A percentile compares a stretch with the other conserved stretches of the same genome.
Conservation (phyloP, 2,329 filamentous ascomycete genomes). For the Diaporthe caulivora region DNA sequence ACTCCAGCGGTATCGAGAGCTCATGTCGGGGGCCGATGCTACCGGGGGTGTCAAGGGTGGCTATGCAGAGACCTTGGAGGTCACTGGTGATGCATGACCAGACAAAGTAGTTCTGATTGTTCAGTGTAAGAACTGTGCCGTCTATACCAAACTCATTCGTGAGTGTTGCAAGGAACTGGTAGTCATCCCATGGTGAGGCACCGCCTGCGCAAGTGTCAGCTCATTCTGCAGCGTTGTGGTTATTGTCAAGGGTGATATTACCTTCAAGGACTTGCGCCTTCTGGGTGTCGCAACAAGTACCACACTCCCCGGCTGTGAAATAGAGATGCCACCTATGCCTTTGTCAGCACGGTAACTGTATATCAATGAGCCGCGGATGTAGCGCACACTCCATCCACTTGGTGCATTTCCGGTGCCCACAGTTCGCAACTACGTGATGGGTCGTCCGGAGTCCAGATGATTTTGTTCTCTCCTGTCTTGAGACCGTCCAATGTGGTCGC, state of each 20-base stretch:
- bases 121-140: constrained; percentile 17
- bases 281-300: constrained; percentile 28
- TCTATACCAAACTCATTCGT: constrained; percentile 25
- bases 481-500: constrained; percentile 13
- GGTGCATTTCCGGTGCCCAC: constrained; percentile 41
- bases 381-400: constrained; percentile 37
- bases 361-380: rapidly evolving
- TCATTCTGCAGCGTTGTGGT: neutral
- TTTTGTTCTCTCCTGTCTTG: constrained; percentile 13
- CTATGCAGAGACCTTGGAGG: constrained; percentile 38
- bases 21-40: constrained; percentile 39
- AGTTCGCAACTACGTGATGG: neutral
- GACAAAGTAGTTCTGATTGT: constrained; percentile 35
- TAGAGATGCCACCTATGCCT: neutral
- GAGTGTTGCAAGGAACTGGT: neutral
- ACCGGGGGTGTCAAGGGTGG: constrained; percentile 33
- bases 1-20: constrained; percentile 38
- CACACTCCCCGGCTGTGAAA: constrained; percentile 38
- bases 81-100: constrained; percentile 36
- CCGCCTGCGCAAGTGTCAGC: neutral
- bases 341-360: neutral
- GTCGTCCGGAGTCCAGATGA: constrained; percentile 5
- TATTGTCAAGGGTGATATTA: neutral
- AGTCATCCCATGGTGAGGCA: constrained; percentile 6
- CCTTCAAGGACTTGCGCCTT: constrained; percentile 6